Evolutionary conservation across 1,139 yeast genomes (phyloP).

Genomic region (Pichia sp.): DNA sequence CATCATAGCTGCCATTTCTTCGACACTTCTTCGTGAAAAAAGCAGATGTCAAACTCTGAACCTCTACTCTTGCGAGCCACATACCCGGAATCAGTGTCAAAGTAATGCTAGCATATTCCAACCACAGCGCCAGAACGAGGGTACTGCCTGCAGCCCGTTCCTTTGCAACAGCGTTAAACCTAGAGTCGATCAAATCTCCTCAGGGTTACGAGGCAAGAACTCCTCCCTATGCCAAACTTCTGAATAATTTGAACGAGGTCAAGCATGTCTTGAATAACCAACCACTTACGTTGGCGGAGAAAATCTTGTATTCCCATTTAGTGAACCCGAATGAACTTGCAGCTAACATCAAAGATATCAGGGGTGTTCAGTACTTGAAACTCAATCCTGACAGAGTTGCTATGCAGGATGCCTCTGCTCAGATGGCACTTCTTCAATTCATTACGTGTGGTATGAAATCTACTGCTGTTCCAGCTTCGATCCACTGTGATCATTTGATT

Average conservation of each 20-base stretch:
- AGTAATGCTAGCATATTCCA: conserved; percentile 17
- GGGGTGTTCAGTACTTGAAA: conserved; percentile 85
- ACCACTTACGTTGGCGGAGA: conserved; percentile 90
- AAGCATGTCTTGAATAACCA: conserved; percentile 59
- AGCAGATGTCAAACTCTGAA: neutral
- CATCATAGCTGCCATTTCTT: too few relatives aligned
- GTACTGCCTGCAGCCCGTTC: conserved; percentile 19
- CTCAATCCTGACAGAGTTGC: conserved; percentile 97
- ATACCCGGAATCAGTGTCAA: neutral
- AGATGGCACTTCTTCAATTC: conserved; percentile 93
- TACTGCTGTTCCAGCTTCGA: conserved; percentile 89
- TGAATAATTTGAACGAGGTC: conserved; percentile 59
- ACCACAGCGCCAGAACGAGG: conserved; percentile 6
- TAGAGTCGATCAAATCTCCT: conserved; percentile 42
- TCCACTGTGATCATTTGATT: conserved; percentile 96
- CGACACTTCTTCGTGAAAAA: neutral
- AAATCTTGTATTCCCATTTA: conserved; percentile 86
- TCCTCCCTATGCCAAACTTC: conserved; percentile 81
- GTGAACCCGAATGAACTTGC: conserved; percentile 78
- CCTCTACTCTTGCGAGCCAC: neutral
- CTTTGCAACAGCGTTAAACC: conserved; percentile 25
- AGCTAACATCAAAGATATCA: conserved; percentile 48
- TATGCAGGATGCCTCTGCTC: conserved; percentile 99
- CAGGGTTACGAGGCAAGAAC: conserved; percentile 60
- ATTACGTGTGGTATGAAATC: conserved; percentile 90